phyloP scores from a whole-genome alignment of 371 early-diverging fungal genomes.

The Mucor irregularis region DNA sequence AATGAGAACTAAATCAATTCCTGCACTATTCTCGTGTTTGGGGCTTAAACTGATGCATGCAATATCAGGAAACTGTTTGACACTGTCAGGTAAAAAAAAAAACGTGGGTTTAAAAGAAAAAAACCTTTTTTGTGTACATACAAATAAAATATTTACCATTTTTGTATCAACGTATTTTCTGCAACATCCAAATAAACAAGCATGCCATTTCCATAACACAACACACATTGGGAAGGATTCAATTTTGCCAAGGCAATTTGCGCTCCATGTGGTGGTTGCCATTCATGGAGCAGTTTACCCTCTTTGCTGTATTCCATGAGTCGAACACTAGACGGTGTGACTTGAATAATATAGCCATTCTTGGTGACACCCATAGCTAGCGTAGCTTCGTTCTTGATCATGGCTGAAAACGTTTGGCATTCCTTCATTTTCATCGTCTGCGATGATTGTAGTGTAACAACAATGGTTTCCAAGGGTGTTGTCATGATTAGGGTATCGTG shows the following conservation, averaged over 20 bases:
- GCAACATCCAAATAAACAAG: slow-evolving; percentile 62
- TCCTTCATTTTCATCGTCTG: neutral
- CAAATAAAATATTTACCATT: slow-evolving; percentile 43
- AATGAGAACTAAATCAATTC: slow-evolving; percentile 10
- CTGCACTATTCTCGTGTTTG: slow-evolving; percentile 7
- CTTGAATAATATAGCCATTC: slow-evolving; percentile 38
- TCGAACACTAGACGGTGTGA: slow-evolving; percentile 58
- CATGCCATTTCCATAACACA: slow-evolving; percentile 56
- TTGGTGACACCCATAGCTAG: slow-evolving; percentile 20
- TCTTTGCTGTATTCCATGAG: slow-evolving; percentile 33
- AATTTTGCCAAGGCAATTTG: slow-evolving; percentile 59
- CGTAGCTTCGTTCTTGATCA: slow-evolving; percentile 28
- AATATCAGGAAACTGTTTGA: slow-evolving; percentile 12
- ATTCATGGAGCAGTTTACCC: slow-evolving; percentile 42
- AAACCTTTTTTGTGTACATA: neutral
- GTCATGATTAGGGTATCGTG: slow-evolving; percentile 53
- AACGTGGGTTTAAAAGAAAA: neutral
- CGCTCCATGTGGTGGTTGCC: slow-evolving; percentile 47
- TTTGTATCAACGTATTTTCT: slow-evolving; percentile 36
- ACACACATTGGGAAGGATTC: slow-evolving; percentile 50
- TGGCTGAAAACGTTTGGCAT: slow-evolving; percentile 9
- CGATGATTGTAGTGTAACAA: slow-evolving; percentile 3
- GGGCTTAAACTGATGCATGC: slow-evolving; percentile 10
- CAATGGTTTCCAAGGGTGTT: slow-evolving; percentile 39
- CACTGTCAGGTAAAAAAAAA: neutral